A percentile compares a stretch with the other conserved stretches of the same genome.
Conservation (phyloP, 768 basidiomycete genomes). For the Calocera cornea region DNA sequence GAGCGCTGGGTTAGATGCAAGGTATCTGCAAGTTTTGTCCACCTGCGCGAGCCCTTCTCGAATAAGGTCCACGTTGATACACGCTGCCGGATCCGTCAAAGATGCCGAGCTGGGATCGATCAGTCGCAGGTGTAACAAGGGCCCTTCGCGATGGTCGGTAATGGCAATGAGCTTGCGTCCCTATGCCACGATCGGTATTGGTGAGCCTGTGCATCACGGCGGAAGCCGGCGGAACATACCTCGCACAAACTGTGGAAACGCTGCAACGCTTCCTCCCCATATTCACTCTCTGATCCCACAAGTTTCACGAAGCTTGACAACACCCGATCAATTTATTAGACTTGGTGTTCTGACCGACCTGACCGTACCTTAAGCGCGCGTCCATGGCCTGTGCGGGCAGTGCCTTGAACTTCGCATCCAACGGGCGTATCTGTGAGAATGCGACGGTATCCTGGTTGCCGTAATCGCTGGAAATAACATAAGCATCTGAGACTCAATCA, state of each 20-base stretch:
- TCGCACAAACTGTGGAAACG: constrained; percentile 77
- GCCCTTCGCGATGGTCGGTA: constrained; percentile 71
- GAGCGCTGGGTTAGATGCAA: constrained; percentile 54
- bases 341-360: neutral
- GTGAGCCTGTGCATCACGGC: neutral
- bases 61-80: constrained; percentile 80
- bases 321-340: neutral
- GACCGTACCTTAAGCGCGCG: constrained; percentile 64
- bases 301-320: constrained; percentile 68
- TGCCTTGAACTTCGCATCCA: constrained; percentile 79
- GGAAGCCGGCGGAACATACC: constrained; percentile 16
- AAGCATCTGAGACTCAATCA: neutral
- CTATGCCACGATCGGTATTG: constrained; percentile 15
- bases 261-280: constrained; percentile 69
- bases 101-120: constrained; percentile 69
- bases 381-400: constrained; percentile 91
- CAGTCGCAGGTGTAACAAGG: constrained; percentile 71
- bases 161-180: constrained; percentile 97
- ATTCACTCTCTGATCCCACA: constrained; percentile 68
- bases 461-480: constrained; percentile 39
- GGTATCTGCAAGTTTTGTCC: constrained; percentile 67
- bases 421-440: constrained; percentile 59
- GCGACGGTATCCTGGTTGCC: constrained; percentile 85
- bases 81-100: constrained; percentile 53
- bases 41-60: constrained; percentile 74